Conservation (phyloP, 2,329 filamentous ascomycete genomes). For the Volutella citrinella region DNA sequence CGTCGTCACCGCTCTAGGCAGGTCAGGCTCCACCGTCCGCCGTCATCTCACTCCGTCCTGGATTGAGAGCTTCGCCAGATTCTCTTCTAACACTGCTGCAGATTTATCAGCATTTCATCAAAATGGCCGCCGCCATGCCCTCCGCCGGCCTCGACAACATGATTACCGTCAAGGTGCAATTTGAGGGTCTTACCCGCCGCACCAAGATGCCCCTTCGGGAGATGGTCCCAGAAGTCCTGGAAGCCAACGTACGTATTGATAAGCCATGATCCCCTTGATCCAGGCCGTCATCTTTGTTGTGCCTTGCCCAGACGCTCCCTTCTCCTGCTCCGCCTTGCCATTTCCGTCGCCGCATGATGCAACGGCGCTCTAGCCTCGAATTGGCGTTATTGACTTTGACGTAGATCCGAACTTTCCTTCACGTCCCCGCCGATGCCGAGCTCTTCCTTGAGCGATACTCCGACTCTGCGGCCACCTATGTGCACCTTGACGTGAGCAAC, state of each 20-base stretch:
- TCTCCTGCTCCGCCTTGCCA: neutral
- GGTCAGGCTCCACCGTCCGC: too few species aligned
- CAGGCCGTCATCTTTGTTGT: neutral
- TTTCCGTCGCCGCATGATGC: conserved; percentile 1
- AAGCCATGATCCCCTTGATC: too few species aligned
- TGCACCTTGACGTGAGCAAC: conserved; percentile 76
- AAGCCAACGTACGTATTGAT: conserved; percentile 81
- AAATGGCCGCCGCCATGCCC: conserved; percentile 26
- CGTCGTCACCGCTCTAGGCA: too few species aligned
- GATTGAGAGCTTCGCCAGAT: too few species aligned
- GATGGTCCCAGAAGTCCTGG: conserved; percentile 69
- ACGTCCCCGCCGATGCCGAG: conserved; percentile 31
- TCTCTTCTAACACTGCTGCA: too few species aligned
- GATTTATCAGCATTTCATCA: too few species aligned
- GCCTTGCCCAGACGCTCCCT: neutral
- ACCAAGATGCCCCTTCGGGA: conserved; percentile 90
- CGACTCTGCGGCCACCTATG: conserved; percentile 80
- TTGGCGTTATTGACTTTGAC: conserved; percentile 14
- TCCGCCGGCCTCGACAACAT: conserved; percentile 27
- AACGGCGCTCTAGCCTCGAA: too few species aligned
- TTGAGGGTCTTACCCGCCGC: conserved; percentile 72
- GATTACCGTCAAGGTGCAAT: conserved; percentile 82
- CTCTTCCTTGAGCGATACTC: conserved; percentile 87
- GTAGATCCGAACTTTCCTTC: conserved; percentile 35
- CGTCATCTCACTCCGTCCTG: too few species aligned